Base-by-base conservation (phyloP, 257 asterid genomes). In the Osmanthus fragrans region DNA sequence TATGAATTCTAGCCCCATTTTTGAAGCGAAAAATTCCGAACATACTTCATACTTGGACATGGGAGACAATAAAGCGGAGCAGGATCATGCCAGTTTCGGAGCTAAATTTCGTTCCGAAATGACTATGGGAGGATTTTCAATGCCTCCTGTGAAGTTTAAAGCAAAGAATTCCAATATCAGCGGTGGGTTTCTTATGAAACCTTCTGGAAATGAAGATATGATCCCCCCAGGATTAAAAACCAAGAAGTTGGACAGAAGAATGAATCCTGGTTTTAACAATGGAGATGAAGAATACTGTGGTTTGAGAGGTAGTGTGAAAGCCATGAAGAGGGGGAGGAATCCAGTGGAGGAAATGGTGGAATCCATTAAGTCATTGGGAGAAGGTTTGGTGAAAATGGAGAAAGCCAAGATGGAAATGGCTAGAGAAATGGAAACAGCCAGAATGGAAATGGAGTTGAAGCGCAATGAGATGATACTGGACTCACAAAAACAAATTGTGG, bases 361-460 rank as follows among this genome's bases (percentile, higher is more conserved):
- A n/a, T 91, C 98, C 11, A 89, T 94, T 8, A 90, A 85, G 73
- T 16, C 85, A 76, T 65, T 94, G 80, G 97, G 96, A 6, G 98
- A 94, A 82, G 94, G 96, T 19, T 92, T 89, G 75, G 76, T 94
- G 85, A 89, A 82, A 77, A 84, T 92, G 90, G 98, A 94, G 85
- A 83, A 82, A 36, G 96, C 88, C 84, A 94, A 94, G 82, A 94
- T 94, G 97, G 97, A 92, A 21, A 86, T 94, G 96, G 92, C 93
- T 2, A 82, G 91, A 76, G 98, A 94, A 80, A 90, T 92, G 74
- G 97, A 94, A 85, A 86, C 87, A 19, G 89, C 40, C 1, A 36
- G 40, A 64, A 92, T 91, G 98, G 97, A 94, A 73, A 91, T 91
- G 97, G 98, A 92, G 90, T 84, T 87, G 92, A 94, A 91, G 84